These are phyloP conservation scores for Phytopythium boreale DNA, from an alignment of 352 stramenopile species.

Conservation along the genomic window DNA sequence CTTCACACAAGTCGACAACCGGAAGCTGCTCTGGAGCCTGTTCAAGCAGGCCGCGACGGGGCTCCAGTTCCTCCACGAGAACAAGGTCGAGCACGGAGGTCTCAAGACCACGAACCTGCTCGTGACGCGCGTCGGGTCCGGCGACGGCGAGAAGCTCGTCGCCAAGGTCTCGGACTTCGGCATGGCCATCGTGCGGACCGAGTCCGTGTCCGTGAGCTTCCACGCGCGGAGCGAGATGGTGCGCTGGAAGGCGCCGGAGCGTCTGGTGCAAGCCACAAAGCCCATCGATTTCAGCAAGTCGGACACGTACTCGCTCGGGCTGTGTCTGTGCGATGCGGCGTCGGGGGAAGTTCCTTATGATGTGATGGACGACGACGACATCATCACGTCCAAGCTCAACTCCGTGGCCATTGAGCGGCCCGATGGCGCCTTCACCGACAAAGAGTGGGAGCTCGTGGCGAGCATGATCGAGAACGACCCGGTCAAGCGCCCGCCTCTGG, in stretches of 20 bases:
- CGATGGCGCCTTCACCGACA: not conserved
- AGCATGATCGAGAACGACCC: not conserved
- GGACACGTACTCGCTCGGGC: slow-evolving; percentile 2
- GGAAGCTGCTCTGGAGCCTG: slow-evolving; percentile 14
- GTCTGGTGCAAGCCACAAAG: slow-evolving; percentile 8
- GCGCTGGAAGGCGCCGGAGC: slow-evolving; percentile 30
- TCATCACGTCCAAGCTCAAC: slow-evolving; percentile 4
- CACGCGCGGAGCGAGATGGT: slow-evolving; percentile 3
- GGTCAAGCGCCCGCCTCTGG: not conserved
- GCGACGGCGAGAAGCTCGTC: slow-evolving; percentile 6
- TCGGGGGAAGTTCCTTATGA: not conserved
- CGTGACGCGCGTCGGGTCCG: slow-evolving; percentile 23
- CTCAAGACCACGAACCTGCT: slow-evolving; percentile 82
- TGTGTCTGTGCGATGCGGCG: slow-evolving; percentile 1
- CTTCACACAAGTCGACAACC: slow-evolving; percentile 3
- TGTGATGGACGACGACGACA: not conserved
- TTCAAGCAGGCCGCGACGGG: slow-evolving; percentile 22
- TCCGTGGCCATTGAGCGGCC: not conserved
- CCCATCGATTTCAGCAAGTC: not conserved
- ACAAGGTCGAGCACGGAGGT: slow-evolving; percentile 63
- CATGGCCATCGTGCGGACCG: slow-evolving; percentile 14
- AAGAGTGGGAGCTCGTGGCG: slow-evolving; percentile 2
- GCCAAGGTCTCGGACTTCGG: slow-evolving; percentile 32
- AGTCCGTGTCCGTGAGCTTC: slow-evolving; percentile 13
- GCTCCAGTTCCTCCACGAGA: slow-evolving; percentile 48